These are phyloP conservation scores for Suhomyces taliae DNA, from an alignment of 1,139 yeast species.

Conservation along the genomic window DNA sequence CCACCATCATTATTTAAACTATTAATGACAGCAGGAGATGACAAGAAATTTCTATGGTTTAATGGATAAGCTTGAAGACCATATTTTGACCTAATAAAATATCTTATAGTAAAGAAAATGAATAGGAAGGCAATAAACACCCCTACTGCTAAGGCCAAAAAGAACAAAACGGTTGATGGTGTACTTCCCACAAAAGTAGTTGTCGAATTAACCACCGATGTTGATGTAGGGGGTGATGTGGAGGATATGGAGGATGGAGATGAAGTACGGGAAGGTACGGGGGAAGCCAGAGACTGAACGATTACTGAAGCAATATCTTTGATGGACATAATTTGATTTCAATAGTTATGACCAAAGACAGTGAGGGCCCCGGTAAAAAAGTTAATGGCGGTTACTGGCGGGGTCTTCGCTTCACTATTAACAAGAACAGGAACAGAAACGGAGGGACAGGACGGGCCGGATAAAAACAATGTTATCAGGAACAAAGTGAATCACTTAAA, in stretches of 20 bases:
- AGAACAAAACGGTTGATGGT: slow-evolving; percentile 63
- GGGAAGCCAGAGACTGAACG: not conserved
- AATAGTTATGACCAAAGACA: too few species aligned
- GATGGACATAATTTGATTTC: not conserved
- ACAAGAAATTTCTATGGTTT: slow-evolving; percentile 2
- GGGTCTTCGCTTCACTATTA: too few species aligned
- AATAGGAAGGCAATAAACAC: slow-evolving; percentile 54
- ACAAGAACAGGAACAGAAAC: too few species aligned
- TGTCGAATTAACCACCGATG: not conserved
- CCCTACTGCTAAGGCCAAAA: slow-evolving; percentile 64
- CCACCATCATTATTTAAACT: not conserved
- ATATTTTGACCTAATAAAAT: slow-evolving; percentile 54
- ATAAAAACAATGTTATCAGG: too few species aligned
- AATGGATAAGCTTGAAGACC: slow-evolving; percentile 53
- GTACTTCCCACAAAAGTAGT: slow-evolving; percentile 37
- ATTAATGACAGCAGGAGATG: slow-evolving; percentile 1
- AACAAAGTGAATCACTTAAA: too few species aligned
- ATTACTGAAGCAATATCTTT: not conserved
- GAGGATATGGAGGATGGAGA: not conserved
- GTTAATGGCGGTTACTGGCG: too few species aligned
- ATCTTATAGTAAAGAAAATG: slow-evolving; percentile 58
- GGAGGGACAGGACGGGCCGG: too few species aligned
- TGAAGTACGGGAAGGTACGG: not conserved
- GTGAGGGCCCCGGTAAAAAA: too few species aligned
- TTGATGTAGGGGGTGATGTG: not conserved